Base-by-base conservation (phyloP, 2,329 filamentous ascomycete genomes). In the Alternaria sp. region DNA sequence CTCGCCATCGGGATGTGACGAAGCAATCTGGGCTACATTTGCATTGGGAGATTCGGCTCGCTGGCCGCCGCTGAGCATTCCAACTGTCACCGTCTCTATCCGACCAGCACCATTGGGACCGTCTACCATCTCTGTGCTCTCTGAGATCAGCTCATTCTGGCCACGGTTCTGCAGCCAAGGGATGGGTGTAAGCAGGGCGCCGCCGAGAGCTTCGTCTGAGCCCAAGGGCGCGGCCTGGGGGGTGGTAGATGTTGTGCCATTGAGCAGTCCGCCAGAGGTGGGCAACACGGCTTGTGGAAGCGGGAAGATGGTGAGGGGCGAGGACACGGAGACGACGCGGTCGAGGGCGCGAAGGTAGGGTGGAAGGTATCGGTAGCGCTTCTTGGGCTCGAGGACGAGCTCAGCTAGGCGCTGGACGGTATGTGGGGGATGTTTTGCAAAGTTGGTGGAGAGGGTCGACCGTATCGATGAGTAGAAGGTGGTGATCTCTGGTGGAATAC, bases 321-420 rank as follows among this genome's bases (percentile, higher is more conserved):
- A 97, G 11, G 93, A 96, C 58, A 99, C 95, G 58, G 91, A 93
- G 25, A 97, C 89, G 22, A 97, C 90, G 58, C 95, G 90, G 76
- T 98, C 93, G 50, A 98, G 86, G 3, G 95, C 95, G 70, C 95
- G 91, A 11, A 99, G 87, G 77, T 95, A 99, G 11, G 93, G 86
- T 1, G 92, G 88, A 3, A 98, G 85, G 54, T 89, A 91, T 63
- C 87, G 88, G 82, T 98, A 97, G 79, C 97, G 91, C 57, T 85
- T 85, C 62, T 84, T 90, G 1, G 95, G 95, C 27, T 85, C 81
- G 36, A 97, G 84, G 5, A 97, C 83, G 30, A 98, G 89, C 82
- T 99, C 95, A 22, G 93, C 89, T 22, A 99, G 86, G 40, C 95
- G 91, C 80, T 99, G 95, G 63, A 97, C 87, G 3, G 95, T 98